phyloP scores from a whole-genome alignment of 192 early-diverging fungal genomes.

The Chytriomyces sp. region DNA sequence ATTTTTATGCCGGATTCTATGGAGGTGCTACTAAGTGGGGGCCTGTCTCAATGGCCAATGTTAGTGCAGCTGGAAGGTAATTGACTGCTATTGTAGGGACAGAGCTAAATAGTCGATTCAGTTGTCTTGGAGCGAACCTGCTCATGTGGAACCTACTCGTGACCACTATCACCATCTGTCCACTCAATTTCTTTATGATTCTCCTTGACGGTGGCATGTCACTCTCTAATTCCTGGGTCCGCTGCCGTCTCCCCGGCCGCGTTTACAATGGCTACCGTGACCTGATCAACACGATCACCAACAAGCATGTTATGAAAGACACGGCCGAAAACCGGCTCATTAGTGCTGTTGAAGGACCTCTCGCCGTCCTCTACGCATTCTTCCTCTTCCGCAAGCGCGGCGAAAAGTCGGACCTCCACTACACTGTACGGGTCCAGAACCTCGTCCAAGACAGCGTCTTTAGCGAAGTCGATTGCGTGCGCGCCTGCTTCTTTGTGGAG shows the following conservation, averaged over 20 bases:
- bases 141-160: constrained; percentile 1
- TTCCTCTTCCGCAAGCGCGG: background rate
- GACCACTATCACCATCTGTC: background rate
- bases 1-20: background rate
- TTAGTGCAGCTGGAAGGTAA: background rate
- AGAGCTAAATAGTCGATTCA: too few species aligned
- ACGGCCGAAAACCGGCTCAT: constrained; percentile 1
- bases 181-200: background rate
- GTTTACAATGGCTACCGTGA: constrained; percentile 9
- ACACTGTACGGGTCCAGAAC: background rate
- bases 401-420: background rate
- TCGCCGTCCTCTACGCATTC: background rate
- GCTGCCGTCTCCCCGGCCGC: background rate
- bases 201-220: background rate
- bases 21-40: constrained; percentile 3
- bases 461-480: constrained; percentile 3
- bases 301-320: background rate
- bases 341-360: background rate
- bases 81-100: too few species aligned
- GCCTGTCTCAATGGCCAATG: background rate
- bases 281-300: background rate
- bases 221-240: constrained; percentile 1
- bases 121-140: background rate
- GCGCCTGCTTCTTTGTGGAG: background rate
- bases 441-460: constrained; percentile 1